Evolutionary conservation across 148 eudicot genomes (phyloP).

Genomic region (Chenopodium album): DNA sequence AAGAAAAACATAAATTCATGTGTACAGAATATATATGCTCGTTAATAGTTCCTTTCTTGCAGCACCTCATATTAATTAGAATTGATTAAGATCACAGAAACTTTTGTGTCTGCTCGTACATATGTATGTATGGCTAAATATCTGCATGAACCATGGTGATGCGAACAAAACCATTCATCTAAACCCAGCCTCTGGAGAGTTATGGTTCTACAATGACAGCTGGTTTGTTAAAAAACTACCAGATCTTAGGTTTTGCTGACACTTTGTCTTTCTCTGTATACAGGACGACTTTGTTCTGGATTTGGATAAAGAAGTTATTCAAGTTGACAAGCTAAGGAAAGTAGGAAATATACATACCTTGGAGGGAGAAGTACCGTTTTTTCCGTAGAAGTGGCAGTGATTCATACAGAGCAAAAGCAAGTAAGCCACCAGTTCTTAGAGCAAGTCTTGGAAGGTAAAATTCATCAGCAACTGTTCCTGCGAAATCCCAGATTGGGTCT

Average conservation of each 20-base stretch:
- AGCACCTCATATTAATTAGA: neutral
- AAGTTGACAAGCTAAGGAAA: too few species aligned
- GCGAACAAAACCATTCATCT: too few species aligned
- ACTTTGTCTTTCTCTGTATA: neutral
- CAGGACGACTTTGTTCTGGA: neutral
- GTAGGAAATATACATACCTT: constrained; percentile 28
- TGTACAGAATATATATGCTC: neutral
- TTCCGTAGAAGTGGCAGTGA: constrained; percentile 29
- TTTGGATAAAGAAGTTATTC: too few species aligned
- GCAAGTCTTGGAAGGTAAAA: constrained; percentile 38
- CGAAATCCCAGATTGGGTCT: constrained; percentile 32
- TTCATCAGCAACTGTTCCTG: constrained; percentile 25
- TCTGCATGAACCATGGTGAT: neutral
- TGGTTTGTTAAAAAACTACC: neutral
- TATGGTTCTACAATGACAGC: too few species aligned
- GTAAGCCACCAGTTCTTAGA: constrained; percentile 33
- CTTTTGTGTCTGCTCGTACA: neutral
- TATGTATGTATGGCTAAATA: neutral
- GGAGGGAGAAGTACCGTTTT: constrained; percentile 37
- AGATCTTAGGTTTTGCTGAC: neutral
- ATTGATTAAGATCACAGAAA: neutral
- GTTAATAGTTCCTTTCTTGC: neutral
- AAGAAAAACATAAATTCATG: neutral
- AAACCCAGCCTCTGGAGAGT: too few species aligned
- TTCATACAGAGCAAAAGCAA: constrained; percentile 30